Conservation (phyloP, 176 grass and related monocot genomes). For the Dendrocalamus sinicus region DNA sequence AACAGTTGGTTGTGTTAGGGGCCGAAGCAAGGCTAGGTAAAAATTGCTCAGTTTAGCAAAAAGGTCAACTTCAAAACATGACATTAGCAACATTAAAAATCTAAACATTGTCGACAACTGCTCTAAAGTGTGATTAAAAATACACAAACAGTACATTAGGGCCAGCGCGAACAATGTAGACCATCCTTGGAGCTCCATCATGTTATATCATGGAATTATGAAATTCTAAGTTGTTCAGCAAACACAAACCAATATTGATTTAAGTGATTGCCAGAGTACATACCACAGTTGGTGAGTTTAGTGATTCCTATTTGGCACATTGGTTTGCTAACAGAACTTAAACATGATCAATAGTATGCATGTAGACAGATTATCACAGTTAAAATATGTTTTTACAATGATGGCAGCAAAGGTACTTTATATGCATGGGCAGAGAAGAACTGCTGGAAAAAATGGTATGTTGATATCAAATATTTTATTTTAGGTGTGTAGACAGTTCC, state of each 20-base stretch:
- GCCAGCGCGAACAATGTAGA: background rate
- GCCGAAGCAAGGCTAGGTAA: background rate
- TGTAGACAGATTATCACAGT: background rate
- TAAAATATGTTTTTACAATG: background rate
- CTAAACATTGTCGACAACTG: background rate
- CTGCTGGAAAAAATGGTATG: background rate
- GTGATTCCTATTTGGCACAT: background rate
- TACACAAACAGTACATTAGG: background rate
- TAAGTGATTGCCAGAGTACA: background rate
- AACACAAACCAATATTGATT: constrained; percentile 3
- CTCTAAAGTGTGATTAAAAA: background rate
- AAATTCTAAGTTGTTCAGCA: constrained; percentile 8
- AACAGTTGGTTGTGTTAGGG: constrained; percentile 22
- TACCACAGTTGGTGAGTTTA: background rate
- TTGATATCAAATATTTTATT: background rate
- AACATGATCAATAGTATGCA: constrained; percentile 10
- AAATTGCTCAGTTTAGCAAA: background rate
- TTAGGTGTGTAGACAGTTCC: background rate
- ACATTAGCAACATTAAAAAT: constrained; percentile 1
- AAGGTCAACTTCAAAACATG: constrained; percentile 15
- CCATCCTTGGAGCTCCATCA: background rate
- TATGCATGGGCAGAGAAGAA: background rate
- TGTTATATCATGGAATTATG: background rate
- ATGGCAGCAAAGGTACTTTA: background rate
- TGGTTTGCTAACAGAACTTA: constrained; percentile 25